Evolutionary conservation across 345 rosid genomes (phyloP), one percentile per base, ranked within the genome.

Genomic region (Citropsis articulata): DNA sequence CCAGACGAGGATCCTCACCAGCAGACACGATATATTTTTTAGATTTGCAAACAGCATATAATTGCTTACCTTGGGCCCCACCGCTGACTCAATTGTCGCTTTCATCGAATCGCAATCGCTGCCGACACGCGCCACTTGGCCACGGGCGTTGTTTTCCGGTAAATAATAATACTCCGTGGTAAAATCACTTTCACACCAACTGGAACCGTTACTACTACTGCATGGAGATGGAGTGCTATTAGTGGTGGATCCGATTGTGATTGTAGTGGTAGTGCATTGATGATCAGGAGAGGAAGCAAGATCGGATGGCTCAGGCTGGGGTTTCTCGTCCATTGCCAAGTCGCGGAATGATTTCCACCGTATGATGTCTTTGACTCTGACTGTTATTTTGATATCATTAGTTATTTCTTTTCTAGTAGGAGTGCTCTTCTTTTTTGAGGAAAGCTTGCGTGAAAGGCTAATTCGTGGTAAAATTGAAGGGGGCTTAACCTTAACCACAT

Each of bases 151-250:
- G 40, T 24, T 40, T 40, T 83, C 86, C 57, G 89, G 92, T 81
- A 90, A 88, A 85, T 75, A 84, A 36, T 93, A 88, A 84, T 77
- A 84, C 48, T 93, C 98, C 24, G 87, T 74, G 8, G 93, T 90
- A 55, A 88, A 90, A 79, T 93, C 96, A 13, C 96, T 92, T 59
- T 89, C 98, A 45, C 94, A 91, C 98, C 98, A 95, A 76, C 98
- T 95, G 33, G 94, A 92, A 30, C 84, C 82, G 27, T 78, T 77
- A 70, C 91, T 82, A 31, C 77, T 81, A 30, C 87, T 73, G 22
- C 77, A 68, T 30, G 50, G 18, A 45, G 50, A 53, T 1, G 92
- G 77, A 19, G 88, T 83, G 38, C 72, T 75, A 16, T 72, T 68
- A 27, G 81, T 81, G 62, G 94, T 81, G 62, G 94, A 85, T 66